Percentiles rank a stretch among this genome's conserved stretches.
Evolutionary conservation across 495 filamentous ascomycete species (phyloP).

Genomic region (Hypoxylon lenormandii): DNA sequence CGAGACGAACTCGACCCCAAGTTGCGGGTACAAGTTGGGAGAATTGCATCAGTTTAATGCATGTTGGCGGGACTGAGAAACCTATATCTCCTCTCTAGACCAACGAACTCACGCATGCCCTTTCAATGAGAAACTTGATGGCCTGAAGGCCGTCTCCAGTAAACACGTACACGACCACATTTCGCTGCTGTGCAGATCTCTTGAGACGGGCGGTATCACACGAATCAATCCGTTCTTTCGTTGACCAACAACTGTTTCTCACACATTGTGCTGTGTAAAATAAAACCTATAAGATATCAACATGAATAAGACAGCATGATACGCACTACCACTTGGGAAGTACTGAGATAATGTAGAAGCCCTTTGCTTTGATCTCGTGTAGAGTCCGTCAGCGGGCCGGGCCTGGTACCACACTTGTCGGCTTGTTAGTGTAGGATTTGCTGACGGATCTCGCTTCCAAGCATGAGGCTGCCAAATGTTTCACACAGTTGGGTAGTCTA

Average conservation of each 20-base stretch:
- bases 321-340: not conserved
- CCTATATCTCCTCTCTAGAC: not conserved
- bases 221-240: not conserved
- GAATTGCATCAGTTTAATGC: not conserved
- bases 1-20: not conserved
- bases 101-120: not conserved
- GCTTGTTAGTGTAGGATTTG: not conserved
- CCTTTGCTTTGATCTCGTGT: not conserved
- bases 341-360: not conserved
- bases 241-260: constrained; percentile 7
- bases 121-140: not conserved
- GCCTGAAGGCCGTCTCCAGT: not conserved
- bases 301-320: too few relatives aligned
- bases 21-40: not conserved
- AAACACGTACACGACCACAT: not conserved
- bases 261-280: not conserved
- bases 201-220: not conserved
- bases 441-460: not conserved
- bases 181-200: constrained; percentile 6
- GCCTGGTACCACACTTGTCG: not conserved
- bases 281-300: too few relatives aligned
- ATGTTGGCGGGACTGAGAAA: not conserved
- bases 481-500: not conserved
- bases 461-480: not conserved
- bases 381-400: not conserved